phyloP scores from a whole-genome alignment of 257 asterid genomes.

The Ilex asprella region DNA sequence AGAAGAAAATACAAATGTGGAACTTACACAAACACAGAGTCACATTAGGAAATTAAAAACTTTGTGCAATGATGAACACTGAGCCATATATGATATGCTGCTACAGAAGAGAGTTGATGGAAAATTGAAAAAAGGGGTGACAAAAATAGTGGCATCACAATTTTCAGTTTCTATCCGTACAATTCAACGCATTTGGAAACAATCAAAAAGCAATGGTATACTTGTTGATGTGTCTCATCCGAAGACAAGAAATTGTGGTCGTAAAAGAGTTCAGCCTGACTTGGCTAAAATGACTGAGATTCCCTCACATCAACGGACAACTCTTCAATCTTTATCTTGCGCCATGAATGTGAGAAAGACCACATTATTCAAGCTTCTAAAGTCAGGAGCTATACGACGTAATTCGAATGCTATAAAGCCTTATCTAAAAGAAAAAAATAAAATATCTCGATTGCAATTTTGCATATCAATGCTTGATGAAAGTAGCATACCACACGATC shows the following conservation, averaged over 20 bases:
- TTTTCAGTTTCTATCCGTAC: no score
- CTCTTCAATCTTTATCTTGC: neutral
- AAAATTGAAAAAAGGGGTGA: neutral
- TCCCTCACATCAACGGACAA: neutral
- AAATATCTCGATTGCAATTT: neutral
- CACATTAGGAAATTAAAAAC: no score
- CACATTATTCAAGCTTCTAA: neutral
- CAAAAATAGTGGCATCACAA: no score
- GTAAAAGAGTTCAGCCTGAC: neutral
- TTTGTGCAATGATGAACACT: neutral
- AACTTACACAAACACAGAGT: no score
- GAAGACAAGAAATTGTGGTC: conserved; percentile 2
- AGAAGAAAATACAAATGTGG: no score
- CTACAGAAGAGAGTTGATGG: neutral
- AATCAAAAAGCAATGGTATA: neutral
- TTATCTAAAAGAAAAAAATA: neutral
- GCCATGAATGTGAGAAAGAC: neutral
- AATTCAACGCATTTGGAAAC: neutral
- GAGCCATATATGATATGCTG: neutral
- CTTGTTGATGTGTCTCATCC: no score
- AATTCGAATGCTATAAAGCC: conserved; percentile 5
- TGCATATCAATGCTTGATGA: neutral
- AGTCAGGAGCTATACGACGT: no score
- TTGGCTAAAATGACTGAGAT: neutral
- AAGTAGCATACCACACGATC: neutral